phyloP scores from a whole-genome alignment of 768 basidiomycete genomes.

The Suillus placidus region DNA sequence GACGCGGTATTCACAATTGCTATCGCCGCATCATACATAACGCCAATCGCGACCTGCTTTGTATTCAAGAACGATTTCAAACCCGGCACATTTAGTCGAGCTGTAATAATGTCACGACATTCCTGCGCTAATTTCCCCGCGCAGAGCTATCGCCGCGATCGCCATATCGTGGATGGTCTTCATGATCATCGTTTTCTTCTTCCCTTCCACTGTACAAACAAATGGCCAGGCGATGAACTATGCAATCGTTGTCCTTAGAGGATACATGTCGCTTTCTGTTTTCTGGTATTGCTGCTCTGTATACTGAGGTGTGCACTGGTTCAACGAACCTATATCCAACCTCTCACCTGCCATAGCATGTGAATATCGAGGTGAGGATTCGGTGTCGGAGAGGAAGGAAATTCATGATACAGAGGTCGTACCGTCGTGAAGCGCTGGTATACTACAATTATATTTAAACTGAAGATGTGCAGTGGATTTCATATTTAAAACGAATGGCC shows the following conservation, averaged over 20 bases:
- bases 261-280: conserved; percentile 26
- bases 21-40: conserved; percentile 48
- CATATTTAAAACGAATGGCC: background rate
- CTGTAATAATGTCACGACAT: background rate
- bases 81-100: conserved; percentile 53
- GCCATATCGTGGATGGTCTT: conserved; percentile 41
- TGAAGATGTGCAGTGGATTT: background rate
- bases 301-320: conserved; percentile 32
- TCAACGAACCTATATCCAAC: conserved; percentile 30
- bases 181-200: conserved; percentile 35
- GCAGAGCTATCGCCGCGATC: conserved; percentile 33
- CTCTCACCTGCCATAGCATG: background rate
- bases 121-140: background rate
- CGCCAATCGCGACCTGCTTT: conserved; percentile 57
- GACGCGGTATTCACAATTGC: conserved; percentile 58
- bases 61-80: conserved; percentile 49
- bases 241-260: conserved; percentile 37
- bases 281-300: conserved; percentile 17
- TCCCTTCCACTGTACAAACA: conserved; percentile 32
- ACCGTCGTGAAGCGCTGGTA: background rate
- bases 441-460: background rate
- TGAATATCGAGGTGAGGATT: background rate
- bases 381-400: background rate
- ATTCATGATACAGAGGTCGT: background rate
- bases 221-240: conserved; percentile 42